A percentile compares a stretch with the other conserved stretches of the same genome.
Evolutionary conservation across 2,329 filamentous ascomycete species (phyloP).

Genomic region (Trichoderma harzianum): DNA sequence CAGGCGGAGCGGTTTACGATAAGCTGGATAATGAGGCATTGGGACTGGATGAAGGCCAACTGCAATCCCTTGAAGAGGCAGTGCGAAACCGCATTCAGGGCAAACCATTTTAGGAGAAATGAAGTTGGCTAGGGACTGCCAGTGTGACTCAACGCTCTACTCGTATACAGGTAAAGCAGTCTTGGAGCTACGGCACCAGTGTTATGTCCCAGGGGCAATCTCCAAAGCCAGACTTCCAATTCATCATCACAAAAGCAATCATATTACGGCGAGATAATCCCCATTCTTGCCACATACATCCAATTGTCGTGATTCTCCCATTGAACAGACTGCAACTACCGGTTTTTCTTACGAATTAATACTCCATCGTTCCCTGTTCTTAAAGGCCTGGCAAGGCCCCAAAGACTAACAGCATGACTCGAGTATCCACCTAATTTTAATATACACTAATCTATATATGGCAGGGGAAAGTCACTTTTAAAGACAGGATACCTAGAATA

Average conservation of each 20-base stretch:
- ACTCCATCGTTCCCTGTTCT: not conserved
- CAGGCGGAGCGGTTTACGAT: conserved; percentile 68
- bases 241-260: not conserved
- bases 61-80: conserved; percentile 40
- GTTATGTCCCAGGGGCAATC: not conserved
- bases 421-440: not conserved
- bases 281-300: not conserved
- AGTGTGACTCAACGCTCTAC: not conserved
- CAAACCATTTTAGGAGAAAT: not conserved
- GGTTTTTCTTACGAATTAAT: not conserved
- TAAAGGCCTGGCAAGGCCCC: not conserved
- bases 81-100: not conserved
- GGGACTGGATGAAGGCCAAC: conserved; percentile 44
- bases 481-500: not conserved
- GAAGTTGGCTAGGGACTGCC: not conserved
- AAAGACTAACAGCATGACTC: not conserved
- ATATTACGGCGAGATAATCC: not conserved
- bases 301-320: not conserved
- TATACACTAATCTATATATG: not conserved
- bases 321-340: not conserved
- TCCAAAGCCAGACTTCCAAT: not conserved
- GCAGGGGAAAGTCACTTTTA: not conserved
- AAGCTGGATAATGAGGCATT: conserved; percentile 63
- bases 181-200: not conserved
- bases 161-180: not conserved